A percentile compares a stretch with the other conserved stretches of the same genome.
phyloP scores from a whole-genome alignment of 495 filamentous ascomycete species.

The Penicillium canariense region DNA sequence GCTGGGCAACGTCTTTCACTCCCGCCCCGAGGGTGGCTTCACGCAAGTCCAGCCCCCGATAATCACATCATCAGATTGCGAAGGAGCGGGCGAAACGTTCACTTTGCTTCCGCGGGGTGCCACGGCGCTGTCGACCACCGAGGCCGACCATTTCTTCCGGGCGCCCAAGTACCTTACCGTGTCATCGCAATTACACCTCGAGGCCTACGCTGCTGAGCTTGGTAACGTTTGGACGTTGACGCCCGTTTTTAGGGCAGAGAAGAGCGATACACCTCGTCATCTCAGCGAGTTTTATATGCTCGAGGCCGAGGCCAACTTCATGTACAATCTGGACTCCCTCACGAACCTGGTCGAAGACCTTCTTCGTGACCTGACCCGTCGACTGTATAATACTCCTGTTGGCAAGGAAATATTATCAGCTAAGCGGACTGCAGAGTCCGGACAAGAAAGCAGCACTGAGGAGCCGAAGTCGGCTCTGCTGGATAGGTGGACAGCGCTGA shows the following conservation, averaged over 20 bases:
- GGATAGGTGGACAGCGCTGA: slow-evolving; percentile 69
- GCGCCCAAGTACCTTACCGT: slow-evolving; percentile 92
- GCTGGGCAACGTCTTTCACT: slow-evolving; percentile 68
- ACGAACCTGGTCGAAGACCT: slow-evolving; percentile 79
- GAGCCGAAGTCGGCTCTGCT: slow-evolving; percentile 47
- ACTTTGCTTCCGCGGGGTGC: slow-evolving; percentile 53
- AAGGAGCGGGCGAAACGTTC: slow-evolving; percentile 97
- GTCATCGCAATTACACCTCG: slow-evolving; percentile 90
- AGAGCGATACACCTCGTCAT: slow-evolving; percentile 90
- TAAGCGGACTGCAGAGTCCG: slow-evolving; percentile 38
- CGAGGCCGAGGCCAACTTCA: slow-evolving; percentile 83
- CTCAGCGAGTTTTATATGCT: slow-evolving; percentile 99
- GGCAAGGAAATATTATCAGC: slow-evolving; percentile 60
- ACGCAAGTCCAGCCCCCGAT: slow-evolving; percentile 89
- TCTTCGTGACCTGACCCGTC: slow-evolving; percentile 58
- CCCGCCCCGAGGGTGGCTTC: slow-evolving; percentile 56
- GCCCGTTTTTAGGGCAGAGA: slow-evolving; percentile 91
- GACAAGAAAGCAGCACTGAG: slow-evolving; percentile 32
- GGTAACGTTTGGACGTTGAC: slow-evolving; percentile 92
- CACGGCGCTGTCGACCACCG: slow-evolving; percentile 27
- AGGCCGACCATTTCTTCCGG: slow-evolving; percentile 67
- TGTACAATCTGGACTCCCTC: slow-evolving; percentile 62
- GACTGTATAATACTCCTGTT: slow-evolving; percentile 54
- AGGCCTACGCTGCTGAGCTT: slow-evolving; percentile 85
- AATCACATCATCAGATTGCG: slow-evolving; percentile 95